A percentile compares a stretch with the other conserved stretches of the same genome.
These are phyloP conservation scores for Psidium friedrichsthalianum DNA, from an alignment of 345 rosid genomes.

Conservation along the genomic window DNA sequence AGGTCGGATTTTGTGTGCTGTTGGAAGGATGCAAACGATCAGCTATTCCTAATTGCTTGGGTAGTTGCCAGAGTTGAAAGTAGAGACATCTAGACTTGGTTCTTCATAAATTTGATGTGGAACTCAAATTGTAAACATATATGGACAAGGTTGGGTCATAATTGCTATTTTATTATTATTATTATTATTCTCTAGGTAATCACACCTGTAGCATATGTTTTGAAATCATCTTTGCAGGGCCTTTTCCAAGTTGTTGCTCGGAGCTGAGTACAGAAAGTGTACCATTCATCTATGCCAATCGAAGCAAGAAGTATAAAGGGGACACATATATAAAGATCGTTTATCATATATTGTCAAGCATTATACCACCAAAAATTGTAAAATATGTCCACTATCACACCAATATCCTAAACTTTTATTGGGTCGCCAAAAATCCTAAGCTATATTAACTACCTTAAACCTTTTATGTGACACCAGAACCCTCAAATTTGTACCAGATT, in stretches of 20 bases:
- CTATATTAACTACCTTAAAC: too few relatives aligned
- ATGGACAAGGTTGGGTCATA: background rate
- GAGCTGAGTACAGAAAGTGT: background rate
- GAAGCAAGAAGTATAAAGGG: background rate
- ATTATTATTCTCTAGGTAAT: too few relatives aligned
- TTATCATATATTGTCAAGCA: background rate
- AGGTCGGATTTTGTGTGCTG: background rate
- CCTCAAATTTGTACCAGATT: background rate
- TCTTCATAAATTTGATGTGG: background rate
- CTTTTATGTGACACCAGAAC: background rate
- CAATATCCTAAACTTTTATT: background rate
- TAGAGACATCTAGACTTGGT: background rate
- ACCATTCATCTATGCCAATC: background rate
- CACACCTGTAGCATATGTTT: too few relatives aligned
- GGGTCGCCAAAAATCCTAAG: background rate
- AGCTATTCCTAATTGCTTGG: background rate
- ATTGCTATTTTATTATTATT: too few relatives aligned
- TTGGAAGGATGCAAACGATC: background rate
- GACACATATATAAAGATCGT: background rate
- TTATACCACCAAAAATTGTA: background rate
- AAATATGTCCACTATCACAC: background rate
- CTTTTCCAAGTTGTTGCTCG: background rate
- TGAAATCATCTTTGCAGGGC: background rate
- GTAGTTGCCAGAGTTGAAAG: background rate
- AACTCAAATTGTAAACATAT: too few relatives aligned